Base-by-base conservation (phyloP, 2,329 filamentous ascomycete genomes). In the Botryotinia convoluta region DNA sequence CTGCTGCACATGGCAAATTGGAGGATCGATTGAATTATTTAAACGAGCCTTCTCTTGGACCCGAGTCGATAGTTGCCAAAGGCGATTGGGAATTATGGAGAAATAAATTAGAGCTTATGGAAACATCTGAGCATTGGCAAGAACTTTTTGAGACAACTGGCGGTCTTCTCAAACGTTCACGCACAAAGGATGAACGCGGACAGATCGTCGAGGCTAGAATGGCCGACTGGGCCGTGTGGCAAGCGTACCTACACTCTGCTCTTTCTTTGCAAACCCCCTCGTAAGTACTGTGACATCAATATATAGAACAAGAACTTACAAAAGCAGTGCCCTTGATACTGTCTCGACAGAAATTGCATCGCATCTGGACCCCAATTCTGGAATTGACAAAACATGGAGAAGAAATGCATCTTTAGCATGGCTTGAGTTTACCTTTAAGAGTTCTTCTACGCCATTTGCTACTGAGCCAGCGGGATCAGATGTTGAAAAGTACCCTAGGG, bases 11-110 rank as follows among this genome's bases (percentile, higher is more conserved):
- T 70, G 77, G 77, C 3, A 79, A 78, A 61, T 67, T 67, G 32
- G 77, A 79, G 45, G 75, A 79, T 61, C 75, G 74, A 37, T 72
- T 81, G 26, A 77, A 78, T 9, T 80, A 79, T 74, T 74, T 81
- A 12, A 73, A 77, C 35, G 78, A 81, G 73, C 72, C 74, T 42
- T 73, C 77, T 51, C 75, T 81, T 61, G 81, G 81, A 42, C 78
- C 79, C n/a, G 78, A 79, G 60, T 81, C 80, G 45, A 68, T 69
- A 32, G 72, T 80, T 57, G 79, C 81, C 9, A 81, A 81, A 71
- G 79, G 80, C 14, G 80, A 81, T 51, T 82, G 80, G 81, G 76
- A 79, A 60, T 72, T 82, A 35, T 80, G 79, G 78, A 79, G 77
- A 71, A 74, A 79, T 29, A 80, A 78, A 63, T 69, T 82, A 51